phyloP scores from a whole-genome alignment of 257 asterid genomes.

The Scutellaria galericulata region DNA sequence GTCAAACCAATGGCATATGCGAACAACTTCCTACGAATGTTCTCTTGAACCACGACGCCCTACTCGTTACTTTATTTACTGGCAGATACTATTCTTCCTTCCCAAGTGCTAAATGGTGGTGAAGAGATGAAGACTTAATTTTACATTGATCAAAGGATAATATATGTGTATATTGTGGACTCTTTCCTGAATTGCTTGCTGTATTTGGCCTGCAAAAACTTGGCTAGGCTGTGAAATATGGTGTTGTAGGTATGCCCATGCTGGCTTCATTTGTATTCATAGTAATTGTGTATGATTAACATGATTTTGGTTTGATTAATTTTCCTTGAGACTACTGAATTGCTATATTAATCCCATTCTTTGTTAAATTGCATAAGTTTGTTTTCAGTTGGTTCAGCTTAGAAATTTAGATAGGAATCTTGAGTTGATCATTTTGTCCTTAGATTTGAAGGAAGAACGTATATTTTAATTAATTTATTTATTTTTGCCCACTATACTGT shows the following conservation, averaged over 20 bases:
- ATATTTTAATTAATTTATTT: not conserved
- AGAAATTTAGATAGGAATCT: too few species aligned
- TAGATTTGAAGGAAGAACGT: not conserved
- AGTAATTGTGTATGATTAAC: slow-evolving; percentile 37
- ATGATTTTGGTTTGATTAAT: slow-evolving; percentile 23
- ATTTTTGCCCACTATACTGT: not conserved
- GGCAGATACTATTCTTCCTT: slow-evolving; percentile 34
- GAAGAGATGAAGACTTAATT: slow-evolving; percentile 38
- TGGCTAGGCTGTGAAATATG: slow-evolving; percentile 35
- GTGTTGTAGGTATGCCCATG: slow-evolving; percentile 37
- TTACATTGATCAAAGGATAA: slow-evolving; percentile 33
- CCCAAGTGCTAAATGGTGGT: slow-evolving; percentile 41
- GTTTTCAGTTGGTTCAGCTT: not conserved
- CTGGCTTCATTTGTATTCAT: slow-evolving; percentile 41
- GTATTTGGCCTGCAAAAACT: slow-evolving; percentile 34
- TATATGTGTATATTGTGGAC: slow-evolving; percentile 37
- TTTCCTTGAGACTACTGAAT: not conserved
- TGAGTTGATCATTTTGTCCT: not conserved
- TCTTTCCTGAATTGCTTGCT: slow-evolving; percentile 28
- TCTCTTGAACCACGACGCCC: slow-evolving; percentile 47
- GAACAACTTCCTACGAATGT: slow-evolving; percentile 87
- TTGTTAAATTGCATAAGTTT: not conserved
- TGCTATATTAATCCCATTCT: not conserved
- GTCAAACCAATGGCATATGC: slow-evolving; percentile 99
- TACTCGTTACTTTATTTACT: slow-evolving; percentile 25